Percentiles rank a stretch among this genome's conserved stretches.
These are phyloP conservation scores for Alternaria sp. DNA, from an alignment of 2,329 filamentous ascomycete genomes.

Conservation along the genomic window DNA sequence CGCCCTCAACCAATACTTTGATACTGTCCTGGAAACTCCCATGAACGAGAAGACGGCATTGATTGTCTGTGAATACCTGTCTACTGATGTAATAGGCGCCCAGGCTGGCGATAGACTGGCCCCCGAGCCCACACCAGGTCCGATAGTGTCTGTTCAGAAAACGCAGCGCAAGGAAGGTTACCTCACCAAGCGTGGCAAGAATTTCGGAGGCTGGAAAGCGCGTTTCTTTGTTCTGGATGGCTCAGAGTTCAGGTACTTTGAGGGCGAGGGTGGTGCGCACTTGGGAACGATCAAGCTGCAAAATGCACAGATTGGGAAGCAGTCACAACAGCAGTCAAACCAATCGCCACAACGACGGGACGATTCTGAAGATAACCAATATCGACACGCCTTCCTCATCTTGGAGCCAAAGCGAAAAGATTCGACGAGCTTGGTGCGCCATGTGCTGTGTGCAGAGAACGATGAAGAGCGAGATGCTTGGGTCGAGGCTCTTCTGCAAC, in stretches of 20 bases:
- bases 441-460: constrained; percentile 94
- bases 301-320: constrained; percentile 92
- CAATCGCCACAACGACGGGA: constrained; percentile 67
- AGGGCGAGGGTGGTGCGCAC: constrained; percentile 86
- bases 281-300: constrained; percentile 91
- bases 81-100: constrained; percentile 66
- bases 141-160: constrained; percentile 49
- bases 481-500: constrained; percentile 88
- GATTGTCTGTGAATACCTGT: constrained; percentile 87
- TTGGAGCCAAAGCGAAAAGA: constrained; percentile 97
- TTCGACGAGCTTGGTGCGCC: constrained; percentile 82
- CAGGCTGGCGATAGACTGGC: constrained; percentile 61
- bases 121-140: constrained; percentile 59
- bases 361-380: constrained; percentile 89
- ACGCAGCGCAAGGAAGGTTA: constrained; percentile 83
- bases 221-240: constrained; percentile 73
- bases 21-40: constrained; percentile 80
- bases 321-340: constrained; percentile 68
- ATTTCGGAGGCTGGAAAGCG: constrained; percentile 98
- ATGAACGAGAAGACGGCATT: constrained; percentile 78
- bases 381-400: constrained; percentile 93
- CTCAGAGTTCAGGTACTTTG: constrained; percentile 83
- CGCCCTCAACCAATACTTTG: constrained; percentile 84
- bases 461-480: constrained; percentile 90
- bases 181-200: constrained; percentile 95